Percentiles rank a stretch among this genome's conserved stretches.
Conservation (phyloP, 2,329 filamentous ascomycete species). For the Mariannaea sp. region DNA sequence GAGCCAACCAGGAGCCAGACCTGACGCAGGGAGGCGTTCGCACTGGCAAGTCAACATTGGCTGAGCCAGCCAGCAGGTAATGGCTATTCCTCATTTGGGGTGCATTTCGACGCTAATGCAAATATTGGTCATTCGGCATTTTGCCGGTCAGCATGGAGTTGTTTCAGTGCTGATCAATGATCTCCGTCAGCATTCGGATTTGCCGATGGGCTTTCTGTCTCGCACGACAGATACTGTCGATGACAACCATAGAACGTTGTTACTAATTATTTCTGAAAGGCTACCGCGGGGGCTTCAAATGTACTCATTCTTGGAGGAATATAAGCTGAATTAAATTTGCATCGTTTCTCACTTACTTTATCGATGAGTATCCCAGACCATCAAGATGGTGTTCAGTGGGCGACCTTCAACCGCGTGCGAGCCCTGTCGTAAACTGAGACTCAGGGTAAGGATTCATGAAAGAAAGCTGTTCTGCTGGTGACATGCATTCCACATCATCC, state of each 20-base stretch:
- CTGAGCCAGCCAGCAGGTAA: background rate
- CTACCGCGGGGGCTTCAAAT: background rate
- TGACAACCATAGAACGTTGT: background rate
- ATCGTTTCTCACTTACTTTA: too few species aligned
- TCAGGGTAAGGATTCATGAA: slow-evolving; percentile 29
- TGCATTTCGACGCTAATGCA: background rate
- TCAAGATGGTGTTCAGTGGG: slow-evolving; percentile 38
- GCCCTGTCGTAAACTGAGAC: slow-evolving; percentile 34
- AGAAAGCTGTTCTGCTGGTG: background rate
- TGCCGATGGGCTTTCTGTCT: too few species aligned
- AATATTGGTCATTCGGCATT: slow-evolving; percentile 7
- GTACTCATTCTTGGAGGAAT: background rate
- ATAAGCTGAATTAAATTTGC: too few species aligned
- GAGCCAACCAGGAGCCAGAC: background rate
- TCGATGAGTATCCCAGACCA: background rate
- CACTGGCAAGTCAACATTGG: too few species aligned
- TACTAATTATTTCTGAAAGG: background rate
- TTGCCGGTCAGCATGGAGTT: background rate
- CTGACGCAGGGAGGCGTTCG: too few species aligned
- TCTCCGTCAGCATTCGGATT: background rate
- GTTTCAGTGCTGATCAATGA: background rate
- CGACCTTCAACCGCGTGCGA: slow-evolving; percentile 38
- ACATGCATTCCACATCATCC: background rate
- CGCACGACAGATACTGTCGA: too few species aligned
- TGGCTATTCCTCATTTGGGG: slow-evolving; percentile 8